A percentile compares a stretch with the other conserved stretches of the same genome.
These are phyloP conservation scores for Populus hybrid DNA, from an alignment of 441 rosid species.

Conservation along the genomic window DNA sequence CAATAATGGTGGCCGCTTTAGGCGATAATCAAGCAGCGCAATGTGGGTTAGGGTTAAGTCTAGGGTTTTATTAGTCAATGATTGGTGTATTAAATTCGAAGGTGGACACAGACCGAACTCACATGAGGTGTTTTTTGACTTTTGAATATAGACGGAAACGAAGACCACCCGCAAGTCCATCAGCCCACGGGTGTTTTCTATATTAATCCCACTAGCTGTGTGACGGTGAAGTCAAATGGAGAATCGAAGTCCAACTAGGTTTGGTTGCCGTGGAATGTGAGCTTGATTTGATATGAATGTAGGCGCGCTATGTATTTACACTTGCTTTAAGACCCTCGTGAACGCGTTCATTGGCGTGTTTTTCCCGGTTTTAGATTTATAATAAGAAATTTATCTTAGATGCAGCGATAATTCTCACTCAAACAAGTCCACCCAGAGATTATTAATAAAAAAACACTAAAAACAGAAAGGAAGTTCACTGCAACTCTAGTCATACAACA, in stretches of 20 bases:
- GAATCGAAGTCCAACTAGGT: background rate
- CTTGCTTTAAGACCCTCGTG: background rate
- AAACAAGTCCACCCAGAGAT: no score
- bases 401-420: no score
- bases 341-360: background rate
- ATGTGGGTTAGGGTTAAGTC: background rate
- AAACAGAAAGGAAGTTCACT: no score
- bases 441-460: no score
- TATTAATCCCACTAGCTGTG: background rate
- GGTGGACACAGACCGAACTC: constrained; percentile 3
- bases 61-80: background rate
- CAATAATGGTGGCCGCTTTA: background rate
- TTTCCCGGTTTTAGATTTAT: no score
- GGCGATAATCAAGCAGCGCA: constrained; percentile 5
- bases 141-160: background rate
- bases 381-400: no score
- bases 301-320: background rate
- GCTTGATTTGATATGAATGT: background rate
- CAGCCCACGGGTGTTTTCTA: background rate
- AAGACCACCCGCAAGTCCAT: background rate
- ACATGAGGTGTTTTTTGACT: constrained; percentile 2
- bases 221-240: background rate
- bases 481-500: no score
- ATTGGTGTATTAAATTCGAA: background rate
- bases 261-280: background rate